These are phyloP conservation scores for Piromyces finnis DNA, from an alignment of 192 early-diverging fungal genomes.

Conservation along the genomic window DNA sequence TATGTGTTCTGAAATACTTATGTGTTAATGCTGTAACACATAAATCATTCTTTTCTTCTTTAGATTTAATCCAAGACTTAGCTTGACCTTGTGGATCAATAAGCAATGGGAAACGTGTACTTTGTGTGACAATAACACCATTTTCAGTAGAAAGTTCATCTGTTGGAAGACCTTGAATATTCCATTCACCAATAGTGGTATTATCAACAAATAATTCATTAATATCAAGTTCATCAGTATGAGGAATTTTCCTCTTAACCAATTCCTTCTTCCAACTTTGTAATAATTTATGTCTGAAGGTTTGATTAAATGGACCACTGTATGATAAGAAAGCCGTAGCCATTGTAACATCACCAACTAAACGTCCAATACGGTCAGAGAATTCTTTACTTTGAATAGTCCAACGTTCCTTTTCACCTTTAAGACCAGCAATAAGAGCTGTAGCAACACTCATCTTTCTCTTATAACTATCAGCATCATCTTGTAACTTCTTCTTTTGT, in stretches of 20 bases:
- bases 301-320: slow-evolving; percentile 43
- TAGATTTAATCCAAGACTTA: slow-evolving; percentile 42
- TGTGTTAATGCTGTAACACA: slow-evolving; percentile 25
- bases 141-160: slow-evolving; percentile 45
- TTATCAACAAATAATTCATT: slow-evolving; percentile 37
- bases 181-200: slow-evolving; percentile 44
- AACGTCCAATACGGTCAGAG: slow-evolving; percentile 30
- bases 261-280: slow-evolving; percentile 39
- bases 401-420: slow-evolving; percentile 49
- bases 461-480: slow-evolving; percentile 42
- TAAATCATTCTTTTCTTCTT: slow-evolving; percentile 44
- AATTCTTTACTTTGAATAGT: slow-evolving; percentile 47
- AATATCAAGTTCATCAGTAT: slow-evolving; percentile 40
- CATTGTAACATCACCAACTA: slow-evolving; percentile 41
- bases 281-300: slow-evolving; percentile 27
- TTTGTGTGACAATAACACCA: slow-evolving; percentile 41
- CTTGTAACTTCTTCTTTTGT: slow-evolving; percentile 34
- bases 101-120: slow-evolving; percentile 36
- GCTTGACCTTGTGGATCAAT: slow-evolving; percentile 48
- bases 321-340: slow-evolving; percentile 41
- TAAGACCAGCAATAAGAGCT: slow-evolving; percentile 32
- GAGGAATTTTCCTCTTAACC: slow-evolving; percentile 27
- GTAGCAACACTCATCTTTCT: slow-evolving; percentile 46
- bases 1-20: slow-evolving; percentile 44
- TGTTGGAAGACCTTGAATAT: slow-evolving; percentile 45